phyloP scores from a whole-genome alignment of 1,139 yeast species.

The Diutina siamensis region DNA sequence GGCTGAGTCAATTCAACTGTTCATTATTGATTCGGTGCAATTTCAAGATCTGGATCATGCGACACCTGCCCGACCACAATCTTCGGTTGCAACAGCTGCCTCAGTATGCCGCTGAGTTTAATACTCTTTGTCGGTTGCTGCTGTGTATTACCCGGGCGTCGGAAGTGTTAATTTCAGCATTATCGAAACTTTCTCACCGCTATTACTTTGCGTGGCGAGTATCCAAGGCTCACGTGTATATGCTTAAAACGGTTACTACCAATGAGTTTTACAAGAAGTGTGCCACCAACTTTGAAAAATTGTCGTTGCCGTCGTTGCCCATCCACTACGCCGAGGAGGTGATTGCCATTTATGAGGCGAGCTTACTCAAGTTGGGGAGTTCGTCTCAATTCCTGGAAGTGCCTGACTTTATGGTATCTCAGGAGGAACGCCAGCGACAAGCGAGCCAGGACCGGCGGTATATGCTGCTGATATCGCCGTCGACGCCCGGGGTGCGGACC shows the following conservation, averaged over 20 bases:
- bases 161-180: slow-evolving; percentile 11
- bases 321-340: slow-evolving; percentile 20
- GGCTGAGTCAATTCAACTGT: slow-evolving; percentile 23
- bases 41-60: slow-evolving; percentile 9
- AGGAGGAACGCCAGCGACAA: not conserved
- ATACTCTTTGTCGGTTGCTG: slow-evolving; percentile 18
- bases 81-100: slow-evolving; percentile 7
- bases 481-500: not conserved
- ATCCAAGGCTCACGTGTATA: slow-evolving; percentile 25
- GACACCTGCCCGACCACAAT: slow-evolving; percentile 9
- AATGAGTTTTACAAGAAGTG: slow-evolving; percentile 20
- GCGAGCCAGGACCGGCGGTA: not conserved
- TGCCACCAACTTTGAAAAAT: slow-evolving; percentile 10
- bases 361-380: slow-evolving; percentile 10
- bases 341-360: slow-evolving; percentile 9
- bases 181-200: slow-evolving; percentile 10
- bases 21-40: slow-evolving; percentile 22
- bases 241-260: slow-evolving; percentile 15
- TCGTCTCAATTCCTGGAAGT: not conserved
- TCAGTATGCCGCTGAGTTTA: slow-evolving; percentile 11
- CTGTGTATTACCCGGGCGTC: slow-evolving; percentile 24
- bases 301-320: slow-evolving; percentile 10
- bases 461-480: not conserved
- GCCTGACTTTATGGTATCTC: not conserved
- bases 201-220: slow-evolving; percentile 43